Base-by-base conservation (phyloP, 176 grass and related monocot species). In the Hyparrhenia diplandra region DNA sequence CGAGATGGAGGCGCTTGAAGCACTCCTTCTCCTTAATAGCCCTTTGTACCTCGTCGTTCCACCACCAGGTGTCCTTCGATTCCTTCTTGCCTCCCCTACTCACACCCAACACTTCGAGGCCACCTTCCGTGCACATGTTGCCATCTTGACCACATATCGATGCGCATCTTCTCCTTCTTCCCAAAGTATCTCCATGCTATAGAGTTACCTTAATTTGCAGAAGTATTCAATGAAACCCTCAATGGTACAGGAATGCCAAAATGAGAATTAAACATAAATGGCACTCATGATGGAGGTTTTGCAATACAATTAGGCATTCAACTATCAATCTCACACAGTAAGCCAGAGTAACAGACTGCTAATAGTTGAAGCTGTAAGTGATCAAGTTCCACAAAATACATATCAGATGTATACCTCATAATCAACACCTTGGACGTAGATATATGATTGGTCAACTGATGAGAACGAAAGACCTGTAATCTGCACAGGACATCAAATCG, bases 361-460 rank as follows among this genome's bases (percentile, higher is more conserved):
- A 39, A 23, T 30, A 62, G 40, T 32, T 4, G 29, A 17, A 76
- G 25, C 20, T 28, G 2, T 74, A 67, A 62, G 62, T 62, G 45
- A 41, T 73, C 20, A 27, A 80, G 76, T 2, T 57, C 23, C n/a
- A 63, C 6, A 66, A 13, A 8, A 52, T 69, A 54, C 28, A n/a
- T 41, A 63, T 27, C 39, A 62, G 16, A 25, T 37, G 43, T 45
- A 67, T 86, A 98, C 95, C 95, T 98, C 95, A 82, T 95, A 95
- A 84, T 95, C 95, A 85, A 95, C 84, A 80, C 95, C 92, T 95
- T 98, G 95, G 76, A 98, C 36, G 21, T 91, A 98, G 58, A 95
- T 89, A 73, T 81, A 94, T 63, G 84, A 83, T 35, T 88, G 69
- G 52, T 98, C 74, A 75, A 88, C 60, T 69, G 95, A 89, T 21